Base-by-base conservation (phyloP, 139 green algal genomes). In the Haematococcus lacustris region DNA sequence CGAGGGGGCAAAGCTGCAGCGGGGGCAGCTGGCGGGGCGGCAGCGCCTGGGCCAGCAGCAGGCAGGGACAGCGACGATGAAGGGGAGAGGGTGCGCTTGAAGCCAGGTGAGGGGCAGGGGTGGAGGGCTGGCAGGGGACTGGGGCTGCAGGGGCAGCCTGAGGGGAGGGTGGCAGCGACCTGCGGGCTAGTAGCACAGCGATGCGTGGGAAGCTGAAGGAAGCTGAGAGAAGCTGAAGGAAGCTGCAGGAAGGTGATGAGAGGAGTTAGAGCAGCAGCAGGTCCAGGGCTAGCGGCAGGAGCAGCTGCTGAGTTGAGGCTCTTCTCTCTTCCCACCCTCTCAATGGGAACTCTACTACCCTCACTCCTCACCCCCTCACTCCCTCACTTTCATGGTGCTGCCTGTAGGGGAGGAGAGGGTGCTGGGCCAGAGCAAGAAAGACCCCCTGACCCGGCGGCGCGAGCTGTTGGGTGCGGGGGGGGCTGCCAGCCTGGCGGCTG, bases 371-470 rank as follows among this genome's bases (percentile, higher is more conserved):
- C n/a, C n/a, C n/a, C n/a, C n/a, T n/a, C n/a, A n/a, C n/a, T n/a
- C n/a, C n/a, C n/a, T n/a, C n/a, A n/a, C n/a, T n/a, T n/a, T n/a
- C n/a, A n/a, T n/a, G n/a, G n/a, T n/a, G n/a, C n/a, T n/a, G n/a
- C n/a, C n/a, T n/a, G n/a, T n/a, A n/a, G n/a, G n/a, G n/a, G 38
- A n/a, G 23, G 70, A 81, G 65, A 68, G 79, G 1, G 50, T 77
- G 43, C 71, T 96, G 38, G 91, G 90, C 9, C 51, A 82, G 26
- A 93, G 88, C 83, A 92, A 93, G 73, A 96, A 97, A 75, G 88
- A 91, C 51, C 50, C 74, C 0, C 28, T 51, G 23, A 1, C 85
- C 13, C 74, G 91, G 38, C 73, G 86, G 30, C 68, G 63, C 2
- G 91, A 96, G 85, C 63, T 97, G 70, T 78, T 97, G 35, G 80